Conservation (phyloP, 2,329 filamentous ascomycete species). For the Pseudogymnoascus sp. region DNA sequence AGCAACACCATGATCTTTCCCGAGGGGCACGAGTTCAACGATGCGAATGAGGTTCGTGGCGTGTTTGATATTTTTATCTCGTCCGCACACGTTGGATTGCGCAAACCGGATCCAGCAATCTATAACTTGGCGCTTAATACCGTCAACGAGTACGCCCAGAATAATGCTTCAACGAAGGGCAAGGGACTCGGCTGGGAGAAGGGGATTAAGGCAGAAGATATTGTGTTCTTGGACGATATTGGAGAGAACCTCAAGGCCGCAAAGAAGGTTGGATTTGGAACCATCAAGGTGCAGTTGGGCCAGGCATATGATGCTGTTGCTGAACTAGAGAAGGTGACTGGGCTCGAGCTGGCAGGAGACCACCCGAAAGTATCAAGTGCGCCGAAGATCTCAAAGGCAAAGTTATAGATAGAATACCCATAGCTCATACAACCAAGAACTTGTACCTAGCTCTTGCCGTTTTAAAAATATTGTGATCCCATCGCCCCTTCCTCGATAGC, state of each 20-base stretch:
- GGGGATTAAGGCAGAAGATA: constrained; percentile 54
- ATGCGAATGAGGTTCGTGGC: constrained; percentile 51
- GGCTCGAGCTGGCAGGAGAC: constrained; percentile 45
- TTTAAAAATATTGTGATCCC: neutral
- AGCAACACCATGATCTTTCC: constrained; percentile 90
- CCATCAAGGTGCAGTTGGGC: constrained; percentile 78
- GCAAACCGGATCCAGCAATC: constrained; percentile 79
- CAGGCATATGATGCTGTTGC: constrained; percentile 73
- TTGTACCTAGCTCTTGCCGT: neutral
- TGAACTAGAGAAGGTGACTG: constrained; percentile 69
- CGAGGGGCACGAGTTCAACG: constrained; percentile 56
- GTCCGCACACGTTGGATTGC: constrained; percentile 75
- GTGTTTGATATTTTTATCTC: constrained; percentile 84
- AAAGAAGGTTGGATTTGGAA: constrained; percentile 65
- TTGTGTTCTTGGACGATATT: constrained; percentile 83
- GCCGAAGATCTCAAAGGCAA: constrained; percentile 3
- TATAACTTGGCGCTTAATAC: constrained; percentile 66
- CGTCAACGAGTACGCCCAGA: constrained; percentile 55
- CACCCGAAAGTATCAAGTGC: constrained; percentile 2
- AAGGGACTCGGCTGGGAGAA: constrained; percentile 38
- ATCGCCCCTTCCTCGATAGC: neutral
- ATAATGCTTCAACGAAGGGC: constrained; percentile 40
- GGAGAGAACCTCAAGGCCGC: constrained; percentile 85
- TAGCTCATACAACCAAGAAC: neutral
- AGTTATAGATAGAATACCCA: constrained; percentile 4